Evolutionary conservation across 495 filamentous ascomycete species (phyloP).

Genomic region (Cryomyces antarcticus): DNA sequence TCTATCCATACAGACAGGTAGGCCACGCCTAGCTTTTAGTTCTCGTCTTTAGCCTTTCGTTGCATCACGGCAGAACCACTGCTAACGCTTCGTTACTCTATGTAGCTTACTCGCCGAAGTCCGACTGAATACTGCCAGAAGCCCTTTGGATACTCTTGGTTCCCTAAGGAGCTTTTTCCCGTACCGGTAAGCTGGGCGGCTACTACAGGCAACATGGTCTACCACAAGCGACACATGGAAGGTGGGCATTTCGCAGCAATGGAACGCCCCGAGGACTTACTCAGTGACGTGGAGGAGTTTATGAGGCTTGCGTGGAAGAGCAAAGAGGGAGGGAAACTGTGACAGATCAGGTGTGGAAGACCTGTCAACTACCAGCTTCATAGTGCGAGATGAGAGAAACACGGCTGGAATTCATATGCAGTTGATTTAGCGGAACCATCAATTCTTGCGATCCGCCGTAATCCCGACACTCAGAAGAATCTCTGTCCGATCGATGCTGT

Average conservation of each 20-base stretch:
- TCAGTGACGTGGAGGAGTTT: slow-evolving; percentile 39
- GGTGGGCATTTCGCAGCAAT: slow-evolving; percentile 47
- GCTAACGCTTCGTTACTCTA: no score
- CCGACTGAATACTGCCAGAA: slow-evolving; percentile 6
- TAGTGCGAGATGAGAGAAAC: no score
- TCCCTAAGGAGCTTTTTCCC: slow-evolving; percentile 32
- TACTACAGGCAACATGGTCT: slow-evolving; percentile 27
- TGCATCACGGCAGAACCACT: no score
- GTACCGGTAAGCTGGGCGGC: slow-evolving; percentile 29
- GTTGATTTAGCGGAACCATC: not conserved
- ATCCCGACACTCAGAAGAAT: no score
- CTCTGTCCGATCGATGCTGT: no score
- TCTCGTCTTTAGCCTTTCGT: no score
- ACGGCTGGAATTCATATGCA: not conserved
- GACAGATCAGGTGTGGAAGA: no score
- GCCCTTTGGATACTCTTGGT: slow-evolving; percentile 37
- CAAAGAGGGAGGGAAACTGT: no score
- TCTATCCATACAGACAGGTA: slow-evolving; percentile 32
- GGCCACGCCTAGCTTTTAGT: not conserved
- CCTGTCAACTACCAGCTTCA: no score
- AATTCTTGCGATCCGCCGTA: no score
- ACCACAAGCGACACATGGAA: slow-evolving; percentile 24
- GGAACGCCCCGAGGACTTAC: slow-evolving; percentile 31
- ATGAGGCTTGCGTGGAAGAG: slow-evolving; percentile 10
- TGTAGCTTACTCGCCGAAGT: no score